These are phyloP conservation scores for Anaeramoeba ignava DNA, from an alignment of 78 protist genomes.

Conservation along the genomic window DNA sequence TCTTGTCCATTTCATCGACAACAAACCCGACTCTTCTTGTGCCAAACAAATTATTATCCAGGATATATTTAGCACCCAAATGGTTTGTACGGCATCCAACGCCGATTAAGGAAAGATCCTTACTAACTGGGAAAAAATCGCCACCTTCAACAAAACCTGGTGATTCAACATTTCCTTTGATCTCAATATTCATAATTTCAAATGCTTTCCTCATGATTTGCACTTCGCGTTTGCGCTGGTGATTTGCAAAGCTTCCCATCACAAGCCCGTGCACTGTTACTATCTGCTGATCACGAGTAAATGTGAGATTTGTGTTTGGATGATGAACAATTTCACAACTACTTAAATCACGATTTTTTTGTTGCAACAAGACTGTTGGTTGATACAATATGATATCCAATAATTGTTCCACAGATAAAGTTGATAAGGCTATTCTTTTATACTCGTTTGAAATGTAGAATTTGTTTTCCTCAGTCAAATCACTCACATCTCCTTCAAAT, in stretches of 20 bases:
- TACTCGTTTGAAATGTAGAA: slow-evolving; percentile 39
- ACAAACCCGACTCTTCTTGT: slow-evolving; percentile 61
- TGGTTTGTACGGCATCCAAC: slow-evolving; percentile 63
- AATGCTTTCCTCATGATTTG: slow-evolving; percentile 55
- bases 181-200: slow-evolving; percentile 45
- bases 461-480: no score
- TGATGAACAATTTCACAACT: slow-evolving; percentile 27
- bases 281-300: slow-evolving; percentile 75
- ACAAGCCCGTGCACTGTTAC: slow-evolving; percentile 59
- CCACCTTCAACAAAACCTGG: slow-evolving; percentile 67
- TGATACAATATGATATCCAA: slow-evolving; percentile 44
- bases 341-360: no score
- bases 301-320: slow-evolving; percentile 22
- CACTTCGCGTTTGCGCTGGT: slow-evolving; percentile 53
- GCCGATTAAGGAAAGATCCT: slow-evolving; percentile 62
- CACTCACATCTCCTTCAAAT: slow-evolving; percentile 7
- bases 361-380: slow-evolving; percentile 53
- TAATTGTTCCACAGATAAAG: slow-evolving; percentile 50
- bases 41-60: slow-evolving; percentile 58
- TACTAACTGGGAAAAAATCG: slow-evolving; percentile 60
- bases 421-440: slow-evolving; percentile 31
- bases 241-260: slow-evolving; percentile 45
- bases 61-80: slow-evolving; percentile 45
- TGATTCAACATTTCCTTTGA: slow-evolving; percentile 50
- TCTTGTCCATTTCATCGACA: slow-evolving; percentile 55